These are phyloP conservation scores for Spinacia oleracea DNA, from an alignment of 179 eudicot genomes.

Conservation along the genomic window DNA sequence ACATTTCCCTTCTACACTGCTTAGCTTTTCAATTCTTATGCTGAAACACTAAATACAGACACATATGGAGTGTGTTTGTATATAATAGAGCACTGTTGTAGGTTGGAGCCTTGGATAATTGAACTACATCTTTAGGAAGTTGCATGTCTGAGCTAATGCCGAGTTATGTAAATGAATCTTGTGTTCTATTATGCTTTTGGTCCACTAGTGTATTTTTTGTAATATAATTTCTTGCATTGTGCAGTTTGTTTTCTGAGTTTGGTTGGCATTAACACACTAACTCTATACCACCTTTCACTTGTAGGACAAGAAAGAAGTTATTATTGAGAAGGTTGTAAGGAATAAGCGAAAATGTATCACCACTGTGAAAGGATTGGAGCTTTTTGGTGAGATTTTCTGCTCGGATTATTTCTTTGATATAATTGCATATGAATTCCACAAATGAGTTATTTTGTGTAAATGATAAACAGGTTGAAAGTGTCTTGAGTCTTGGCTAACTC, in stretches of 20 bases:
- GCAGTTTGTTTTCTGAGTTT: neutral
- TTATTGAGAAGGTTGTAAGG: conserved; percentile 93
- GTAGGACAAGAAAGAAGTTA: conserved; percentile 87
- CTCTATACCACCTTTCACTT: conserved; percentile 11
- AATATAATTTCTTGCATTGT: neutral
- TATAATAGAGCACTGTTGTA: neutral
- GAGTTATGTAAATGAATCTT: neutral
- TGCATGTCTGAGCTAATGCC: neutral
- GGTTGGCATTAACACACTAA: neutral
- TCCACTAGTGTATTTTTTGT: neutral
- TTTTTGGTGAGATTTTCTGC: conserved; percentile 60
- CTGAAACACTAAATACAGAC: neutral
- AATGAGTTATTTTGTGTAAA: neutral
- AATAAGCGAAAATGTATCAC: conserved; percentile 94
- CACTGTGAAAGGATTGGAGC: conserved; percentile 87
- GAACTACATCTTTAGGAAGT: neutral
- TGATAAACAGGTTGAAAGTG: neutral
- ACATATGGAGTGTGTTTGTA: neutral
- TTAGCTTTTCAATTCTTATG: neutral
- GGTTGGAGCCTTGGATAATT: neutral
- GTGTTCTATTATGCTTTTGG: neutral
- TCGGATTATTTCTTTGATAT: neutral
- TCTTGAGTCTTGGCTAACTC: neutral
- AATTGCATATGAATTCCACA: neutral
- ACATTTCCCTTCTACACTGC: neutral